Base-by-base conservation (phyloP, 1,139 yeast genomes). In the Hanseniaspora sp. region DNA sequence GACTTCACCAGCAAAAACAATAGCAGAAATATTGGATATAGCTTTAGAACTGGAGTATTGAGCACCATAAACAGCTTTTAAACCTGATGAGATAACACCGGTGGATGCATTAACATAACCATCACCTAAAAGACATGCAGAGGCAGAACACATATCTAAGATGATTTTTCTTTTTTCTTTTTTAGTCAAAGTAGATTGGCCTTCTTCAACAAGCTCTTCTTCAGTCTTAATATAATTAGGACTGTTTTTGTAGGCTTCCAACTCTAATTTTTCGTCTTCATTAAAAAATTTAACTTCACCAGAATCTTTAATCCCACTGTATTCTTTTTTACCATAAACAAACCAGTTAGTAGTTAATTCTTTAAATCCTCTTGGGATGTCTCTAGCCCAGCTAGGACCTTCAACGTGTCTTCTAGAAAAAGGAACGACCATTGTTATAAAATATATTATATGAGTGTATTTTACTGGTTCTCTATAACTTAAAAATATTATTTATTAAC, bases 61-160 rank as follows among this genome's bases (percentile, higher is more conserved):
- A 0, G 67, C 67, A 13, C 87, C 87, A 65, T 88, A 88, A 41
- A 88, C 71, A 4, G 66, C 70, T 15, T 74, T 66, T 58, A 88
- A 74, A 69, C 88, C 81, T 13, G 88, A 80, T 47, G 82, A 74
- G 18, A 83, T 94, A 11, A 92, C 76, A 56, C 88, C 79, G 58
- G 86, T 84, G 49, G 92, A 80, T 69, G 84, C 84, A 68, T 87
- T 87, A 59, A 86, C 84, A 65, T 87, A 87, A 57, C 96, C 96
- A 68, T 88, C 96, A 33, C 92, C 82, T 66, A 88, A 86, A 54
- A 88, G 73, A 55, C 96, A 96, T 1, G 95, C 92, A 59, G 96
- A 96, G 0, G 95, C 81, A 23, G 88, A 82, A 59, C 86, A 75
- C 47, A 90, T 86, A 7, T 95, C 85, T 86, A 94, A 79, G 61